A percentile compares a stretch with the other conserved stretches of the same genome.
phyloP scores from a whole-genome alignment of 2,329 filamentous ascomycete genomes.

The Pleurostoma richardsiae region DNA sequence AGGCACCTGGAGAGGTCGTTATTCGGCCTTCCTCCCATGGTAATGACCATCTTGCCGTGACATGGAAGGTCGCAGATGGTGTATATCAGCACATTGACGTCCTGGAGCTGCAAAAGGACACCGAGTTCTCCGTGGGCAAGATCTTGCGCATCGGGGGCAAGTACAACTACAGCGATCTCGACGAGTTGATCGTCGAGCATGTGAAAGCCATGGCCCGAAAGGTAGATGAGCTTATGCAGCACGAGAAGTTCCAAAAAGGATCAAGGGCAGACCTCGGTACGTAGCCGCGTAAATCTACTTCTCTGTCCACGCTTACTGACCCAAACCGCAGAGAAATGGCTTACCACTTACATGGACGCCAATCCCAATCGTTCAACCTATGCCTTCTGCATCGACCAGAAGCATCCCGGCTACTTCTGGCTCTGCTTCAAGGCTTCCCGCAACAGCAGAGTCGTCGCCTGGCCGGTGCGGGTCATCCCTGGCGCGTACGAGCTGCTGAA shows the following conservation, averaged over 20 bases:
- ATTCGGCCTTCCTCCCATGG: conserved; percentile 95
- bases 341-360: conserved; percentile 91
- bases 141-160: conserved; percentile 81
- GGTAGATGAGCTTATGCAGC: conserved; percentile 90
- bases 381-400: conserved; percentile 89
- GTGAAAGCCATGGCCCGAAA: conserved; percentile 98
- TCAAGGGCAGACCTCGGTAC: conserved; percentile 80
- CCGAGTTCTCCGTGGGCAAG: conserved; percentile 88
- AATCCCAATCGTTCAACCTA: conserved; percentile 93
- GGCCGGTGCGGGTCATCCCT: conserved; percentile 86
- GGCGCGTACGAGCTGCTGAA: conserved; percentile 89
- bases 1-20: conserved; percentile 82
- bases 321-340: conserved; percentile 71
- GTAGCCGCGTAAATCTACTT: conserved; percentile 24
- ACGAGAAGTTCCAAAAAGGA: conserved; percentile 88
- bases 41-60: conserved; percentile 89
- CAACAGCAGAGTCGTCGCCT: conserved; percentile 65
- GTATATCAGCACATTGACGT: conserved; percentile 99
- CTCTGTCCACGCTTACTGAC: conserved; percentile 11
- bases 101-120: conserved; percentile 93
- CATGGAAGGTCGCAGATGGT: conserved; percentile 95
- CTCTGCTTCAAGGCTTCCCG: conserved; percentile 93
- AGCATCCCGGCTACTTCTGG: conserved; percentile 90
- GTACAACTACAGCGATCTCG: conserved; percentile 90
- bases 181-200: conserved; percentile 95